These are phyloP conservation scores for Phytophthora citrophthora DNA, from an alignment of 352 stramenopile species.

Conservation along the genomic window DNA sequence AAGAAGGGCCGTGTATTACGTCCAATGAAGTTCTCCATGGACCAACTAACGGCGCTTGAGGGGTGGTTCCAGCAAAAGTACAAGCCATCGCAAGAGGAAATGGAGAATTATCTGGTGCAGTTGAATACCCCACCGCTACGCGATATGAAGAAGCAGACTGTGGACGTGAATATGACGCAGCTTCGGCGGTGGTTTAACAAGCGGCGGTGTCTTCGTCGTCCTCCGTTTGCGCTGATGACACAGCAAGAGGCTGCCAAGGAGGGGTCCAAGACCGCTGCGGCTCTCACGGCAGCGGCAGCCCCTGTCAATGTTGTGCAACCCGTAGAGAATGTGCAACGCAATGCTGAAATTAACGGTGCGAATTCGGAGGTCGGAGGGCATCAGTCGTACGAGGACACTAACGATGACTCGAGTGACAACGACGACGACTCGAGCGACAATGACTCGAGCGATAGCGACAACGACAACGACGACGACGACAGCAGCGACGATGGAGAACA, in stretches of 20 bases:
- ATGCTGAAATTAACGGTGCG: constrained; percentile 35
- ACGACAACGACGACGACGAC: constrained; percentile 41
- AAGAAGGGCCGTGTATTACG: constrained; percentile 74
- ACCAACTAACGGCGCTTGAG: constrained; percentile 80
- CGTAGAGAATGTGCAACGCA: constrained; percentile 33
- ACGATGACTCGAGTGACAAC: constrained; percentile 54
- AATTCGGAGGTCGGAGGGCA: constrained; percentile 39
- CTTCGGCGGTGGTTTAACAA: constrained; percentile 89
- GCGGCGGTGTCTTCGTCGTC: constrained; percentile 78
- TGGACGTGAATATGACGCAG: constrained; percentile 90
- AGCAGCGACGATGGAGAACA: constrained; percentile 44
- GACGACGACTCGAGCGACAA: constrained; percentile 46
- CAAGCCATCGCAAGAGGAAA: constrained; percentile 81
- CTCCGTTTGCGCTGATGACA: constrained; percentile 86
- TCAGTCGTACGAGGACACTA: constrained; percentile 53
- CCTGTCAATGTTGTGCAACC: constrained; percentile 29
- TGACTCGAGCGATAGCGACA: constrained; percentile 48
- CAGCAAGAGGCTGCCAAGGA: constrained; percentile 71
- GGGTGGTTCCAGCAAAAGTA: constrained; percentile 89
- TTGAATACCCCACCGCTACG: constrained; percentile 76
- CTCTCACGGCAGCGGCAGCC: constrained; percentile 38
- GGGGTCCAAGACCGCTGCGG: constrained; percentile 50
- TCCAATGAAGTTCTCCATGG: constrained; percentile 89
- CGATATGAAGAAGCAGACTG: constrained; percentile 70
- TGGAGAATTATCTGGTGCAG: constrained; percentile 76